Conservation (phyloP, 345 rosid species). For the Brassica napus region Da-Ae NC_063443.1:17606001-17606500, state of each 20-base stretch:
- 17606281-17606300: too few relatives aligned
- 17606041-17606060: slow-evolving; percentile 81
- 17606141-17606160: neutral
- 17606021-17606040: slow-evolving; percentile 64
- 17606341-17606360: too few relatives aligned
- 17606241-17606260: too few relatives aligned
- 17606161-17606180: neutral
- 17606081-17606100: slow-evolving; percentile 65
- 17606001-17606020: slow-evolving; percentile 56
- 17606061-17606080: slow-evolving; percentile 80
- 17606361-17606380: neutral
- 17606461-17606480: slow-evolving; percentile 79
- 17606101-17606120: slow-evolving; percentile 84
- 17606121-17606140: slow-evolving; percentile 64
- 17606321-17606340: too few relatives aligned
- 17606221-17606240: neutral
- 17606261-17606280: too few relatives aligned
- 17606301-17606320: too few relatives aligned
- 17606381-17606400: neutral
- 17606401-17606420: neutral
- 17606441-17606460: slow-evolving; percentile 86
- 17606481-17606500: slow-evolving; percentile 84
- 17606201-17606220: neutral
- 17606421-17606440: slow-evolving; percentile 90
- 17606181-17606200: neutral